A percentile compares a stretch with the other conserved stretches of the same genome.
Conservation (phyloP, 2,329 filamentous ascomycete species). For the Ophiostoma tasmaniense region DNA sequence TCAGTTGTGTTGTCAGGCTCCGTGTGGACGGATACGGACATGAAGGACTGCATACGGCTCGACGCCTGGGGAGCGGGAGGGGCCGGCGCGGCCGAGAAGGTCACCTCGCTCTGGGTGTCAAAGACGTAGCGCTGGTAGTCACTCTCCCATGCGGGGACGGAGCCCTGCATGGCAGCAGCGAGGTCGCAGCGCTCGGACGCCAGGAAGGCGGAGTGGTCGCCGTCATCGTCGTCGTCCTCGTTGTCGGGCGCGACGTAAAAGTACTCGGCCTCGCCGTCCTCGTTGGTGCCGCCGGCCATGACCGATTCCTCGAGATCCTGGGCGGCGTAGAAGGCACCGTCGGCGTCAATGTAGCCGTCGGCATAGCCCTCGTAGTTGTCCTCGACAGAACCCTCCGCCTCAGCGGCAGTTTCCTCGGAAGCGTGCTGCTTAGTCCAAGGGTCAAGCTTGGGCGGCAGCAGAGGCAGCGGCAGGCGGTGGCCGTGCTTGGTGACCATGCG, state of each 20-base stretch:
- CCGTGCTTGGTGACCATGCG: conserved; percentile 19
- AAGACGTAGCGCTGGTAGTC: conserved; percentile 15
- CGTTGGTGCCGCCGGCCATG: not conserved
- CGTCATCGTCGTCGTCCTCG: not conserved
- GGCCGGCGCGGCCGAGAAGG: not conserved
- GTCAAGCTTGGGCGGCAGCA: conserved; percentile 10
- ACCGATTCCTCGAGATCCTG: not conserved
- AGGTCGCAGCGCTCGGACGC: not conserved
- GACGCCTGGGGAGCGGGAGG: not conserved
- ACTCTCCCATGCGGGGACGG: conserved; percentile 9
- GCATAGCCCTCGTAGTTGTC: not conserved
- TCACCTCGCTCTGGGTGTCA: conserved; percentile 10
- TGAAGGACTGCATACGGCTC: not conserved
- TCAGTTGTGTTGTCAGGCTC: not conserved
- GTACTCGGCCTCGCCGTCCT: not conserved
- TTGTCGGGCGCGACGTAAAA: not conserved
- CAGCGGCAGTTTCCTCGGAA: not conserved
- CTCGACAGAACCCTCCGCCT: not conserved
- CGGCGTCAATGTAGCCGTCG: conserved; percentile 4
- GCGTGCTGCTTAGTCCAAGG: conserved; percentile 1
- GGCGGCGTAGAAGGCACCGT: not conserved
- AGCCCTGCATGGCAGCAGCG: not conserved
- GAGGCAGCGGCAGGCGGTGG: conserved; percentile 21
- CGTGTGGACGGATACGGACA: not conserved
- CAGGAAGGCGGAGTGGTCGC: not conserved